These are phyloP conservation scores for Vinca minor DNA, from an alignment of 257 asterid species.

Conservation along the genomic window DNA sequence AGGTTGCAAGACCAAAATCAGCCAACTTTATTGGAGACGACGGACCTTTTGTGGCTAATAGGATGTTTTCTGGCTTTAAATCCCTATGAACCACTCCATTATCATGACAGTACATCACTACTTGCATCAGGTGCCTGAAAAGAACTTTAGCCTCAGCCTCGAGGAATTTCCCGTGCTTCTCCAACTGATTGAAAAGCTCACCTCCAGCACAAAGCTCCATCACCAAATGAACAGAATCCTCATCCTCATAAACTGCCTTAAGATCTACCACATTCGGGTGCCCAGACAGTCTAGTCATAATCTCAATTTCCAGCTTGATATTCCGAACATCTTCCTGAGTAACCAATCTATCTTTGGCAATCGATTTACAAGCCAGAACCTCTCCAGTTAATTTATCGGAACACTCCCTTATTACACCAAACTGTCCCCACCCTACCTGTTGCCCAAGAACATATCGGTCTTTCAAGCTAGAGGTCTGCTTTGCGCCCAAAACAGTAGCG, in stretches of 20 bases:
- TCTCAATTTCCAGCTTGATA: constrained; percentile 74
- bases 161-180: constrained; percentile 67
- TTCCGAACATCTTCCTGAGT: constrained; percentile 62
- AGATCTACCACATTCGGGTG: constrained; percentile 74
- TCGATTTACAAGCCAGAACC: constrained; percentile 72
- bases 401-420: constrained; percentile 66
- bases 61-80: constrained; percentile 76
- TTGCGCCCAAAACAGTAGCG: constrained; percentile 42
- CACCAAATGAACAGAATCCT: constrained; percentile 60
- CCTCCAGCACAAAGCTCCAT: constrained; percentile 96
- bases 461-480: constrained; percentile 27
- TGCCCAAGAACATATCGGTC: constrained; percentile 53
- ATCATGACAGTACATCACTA: constrained; percentile 63
- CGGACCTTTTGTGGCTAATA: constrained; percentile 51
- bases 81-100: constrained; percentile 76
- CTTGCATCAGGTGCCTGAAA: constrained; percentile 60
- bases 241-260: constrained; percentile 76
- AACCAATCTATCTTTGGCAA: constrained; percentile 66
- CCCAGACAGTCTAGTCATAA: constrained; percentile 70
- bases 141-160: constrained; percentile 54
- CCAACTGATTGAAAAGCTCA: constrained; percentile 68
- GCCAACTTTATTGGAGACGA: constrained; percentile 72
- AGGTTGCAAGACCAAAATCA: constrained; percentile 83
- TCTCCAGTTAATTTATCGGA: constrained; percentile 54
- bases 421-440: constrained; percentile 76